A percentile compares a stretch with the other conserved stretches of the same genome.
Evolutionary conservation across 2,329 filamentous ascomycete genomes (phyloP).

Genomic region (Daldinia sp.): DNA sequence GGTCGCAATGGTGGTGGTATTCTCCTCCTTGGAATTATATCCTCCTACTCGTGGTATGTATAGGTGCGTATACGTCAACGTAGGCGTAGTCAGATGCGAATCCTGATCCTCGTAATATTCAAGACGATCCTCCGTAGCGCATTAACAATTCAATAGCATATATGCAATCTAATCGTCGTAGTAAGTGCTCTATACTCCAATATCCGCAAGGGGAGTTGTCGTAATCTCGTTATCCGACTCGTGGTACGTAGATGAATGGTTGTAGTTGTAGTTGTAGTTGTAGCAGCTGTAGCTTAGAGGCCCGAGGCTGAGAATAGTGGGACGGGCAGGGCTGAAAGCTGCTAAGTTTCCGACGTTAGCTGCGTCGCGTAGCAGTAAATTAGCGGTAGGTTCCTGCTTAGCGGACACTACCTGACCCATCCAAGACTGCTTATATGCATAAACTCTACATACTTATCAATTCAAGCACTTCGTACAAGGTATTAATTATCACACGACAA

Average conservation of each 20-base stretch:
- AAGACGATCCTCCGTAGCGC: too few species aligned
- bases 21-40: background rate
- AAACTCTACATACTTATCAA: background rate
- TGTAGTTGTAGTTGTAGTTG: background rate
- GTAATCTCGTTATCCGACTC: background rate
- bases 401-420: background rate
- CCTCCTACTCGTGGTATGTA: too few species aligned
- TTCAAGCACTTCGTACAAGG: background rate
- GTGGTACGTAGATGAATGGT: background rate
- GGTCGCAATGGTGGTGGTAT: background rate
- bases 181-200: too few species aligned
- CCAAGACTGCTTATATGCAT: background rate
- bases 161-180: background rate
- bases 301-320: slow-evolving; percentile 31
- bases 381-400: background rate
- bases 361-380: background rate
- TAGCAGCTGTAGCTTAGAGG: slow-evolving; percentile 4
- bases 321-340: slow-evolving; percentile 26
- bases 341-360: background rate
- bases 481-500: background rate
- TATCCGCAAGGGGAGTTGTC: background rate
- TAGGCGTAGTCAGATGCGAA: too few species aligned
- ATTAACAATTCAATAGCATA: slow-evolving; percentile 2
- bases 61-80: too few species aligned
- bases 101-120: too few species aligned